Conservation (phyloP, 352 stramenopile genomes). For the Pythium apleroticum region DNA sequence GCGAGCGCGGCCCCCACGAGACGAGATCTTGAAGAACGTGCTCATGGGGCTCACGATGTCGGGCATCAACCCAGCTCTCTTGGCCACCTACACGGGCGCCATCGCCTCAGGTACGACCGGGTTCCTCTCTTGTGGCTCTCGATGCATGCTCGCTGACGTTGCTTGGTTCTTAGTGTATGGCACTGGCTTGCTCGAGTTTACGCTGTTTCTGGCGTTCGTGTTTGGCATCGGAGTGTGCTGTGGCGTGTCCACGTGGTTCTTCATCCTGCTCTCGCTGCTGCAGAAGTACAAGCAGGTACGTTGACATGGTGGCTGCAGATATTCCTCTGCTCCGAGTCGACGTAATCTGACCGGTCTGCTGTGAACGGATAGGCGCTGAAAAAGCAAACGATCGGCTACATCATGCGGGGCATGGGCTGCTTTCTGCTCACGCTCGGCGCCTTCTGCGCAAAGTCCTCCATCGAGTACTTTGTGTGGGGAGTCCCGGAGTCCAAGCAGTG, state of each 20-base stretch:
- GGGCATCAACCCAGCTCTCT: slow-evolving; percentile 80
- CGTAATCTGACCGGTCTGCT: not conserved
- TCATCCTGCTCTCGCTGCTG: slow-evolving; percentile 77
- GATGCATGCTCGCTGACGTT: not conserved
- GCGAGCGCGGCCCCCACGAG: slow-evolving; percentile 38
- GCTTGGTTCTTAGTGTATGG: slow-evolving; percentile 63
- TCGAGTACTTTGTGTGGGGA: slow-evolving; percentile 78
- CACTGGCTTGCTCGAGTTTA: slow-evolving; percentile 87
- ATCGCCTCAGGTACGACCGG: slow-evolving; percentile 77
- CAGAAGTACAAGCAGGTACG: slow-evolving; percentile 90
- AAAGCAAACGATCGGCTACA: slow-evolving; percentile 79
- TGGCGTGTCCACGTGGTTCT: slow-evolving; percentile 89
- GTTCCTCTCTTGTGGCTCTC: too few species aligned
- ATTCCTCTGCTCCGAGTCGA: not conserved
- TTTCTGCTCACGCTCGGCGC: slow-evolving; percentile 80
- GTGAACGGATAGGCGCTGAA: slow-evolving; percentile 54
- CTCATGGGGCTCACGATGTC: slow-evolving; percentile 88
- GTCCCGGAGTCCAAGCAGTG: slow-evolving; percentile 38
- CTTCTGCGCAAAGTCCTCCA: slow-evolving; percentile 82
- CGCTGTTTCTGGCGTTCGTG: slow-evolving; percentile 78
- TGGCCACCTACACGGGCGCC: slow-evolving; percentile 85
- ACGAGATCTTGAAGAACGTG: slow-evolving; percentile 79
- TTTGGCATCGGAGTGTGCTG: slow-evolving; percentile 82
- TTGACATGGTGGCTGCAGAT: not conserved
- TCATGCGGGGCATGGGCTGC: slow-evolving; percentile 83